A percentile compares a stretch with the other conserved stretches of the same genome.
These are phyloP conservation scores for Annona squamosa DNA, from an alignment of 164 flowering plant genomes.

Conservation along the genomic window DNA sequence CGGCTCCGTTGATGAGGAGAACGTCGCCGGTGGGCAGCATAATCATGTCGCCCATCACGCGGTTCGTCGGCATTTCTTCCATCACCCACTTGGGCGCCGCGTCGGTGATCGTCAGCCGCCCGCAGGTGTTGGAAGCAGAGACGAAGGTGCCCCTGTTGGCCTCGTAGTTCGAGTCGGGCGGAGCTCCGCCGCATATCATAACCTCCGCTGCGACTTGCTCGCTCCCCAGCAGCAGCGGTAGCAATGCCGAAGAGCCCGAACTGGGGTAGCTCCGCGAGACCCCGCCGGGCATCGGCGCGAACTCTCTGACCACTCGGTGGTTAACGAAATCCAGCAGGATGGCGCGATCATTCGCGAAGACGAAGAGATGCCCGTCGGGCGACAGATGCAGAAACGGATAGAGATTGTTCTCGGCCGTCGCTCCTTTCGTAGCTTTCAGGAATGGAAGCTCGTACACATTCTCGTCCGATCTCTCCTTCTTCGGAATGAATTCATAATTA, in stretches of 20 bases:
- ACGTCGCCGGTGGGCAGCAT: conserved; percentile 42
- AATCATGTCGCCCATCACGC: conserved; percentile 73
- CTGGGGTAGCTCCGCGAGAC: conserved; percentile 64
- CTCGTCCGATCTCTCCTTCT: conserved; percentile 3
- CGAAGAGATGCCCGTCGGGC: conserved; percentile 64
- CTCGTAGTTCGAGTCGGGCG: conserved; percentile 31
- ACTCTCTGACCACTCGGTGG: conserved; percentile 37
- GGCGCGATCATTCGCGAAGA: conserved; percentile 69
- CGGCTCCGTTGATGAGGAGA: conserved; percentile 44
- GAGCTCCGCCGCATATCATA: conserved; percentile 79
- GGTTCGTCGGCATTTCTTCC: conserved; percentile 66
- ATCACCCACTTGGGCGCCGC: conserved; percentile 53
- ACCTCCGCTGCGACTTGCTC: conserved; percentile 29
- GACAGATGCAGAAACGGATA: conserved; percentile 78
- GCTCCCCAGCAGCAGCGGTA: conserved; percentile 33
- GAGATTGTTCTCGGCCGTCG: conserved; percentile 59
- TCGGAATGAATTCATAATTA: conserved; percentile 70
- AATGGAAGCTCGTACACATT: conserved; percentile 25
- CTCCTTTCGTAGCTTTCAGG: conserved; percentile 46
- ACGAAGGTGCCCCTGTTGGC: conserved; percentile 19
- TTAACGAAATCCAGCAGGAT: conserved; percentile 42
- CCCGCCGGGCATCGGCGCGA: conserved; percentile 51
- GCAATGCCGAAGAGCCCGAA: conserved; percentile 75
- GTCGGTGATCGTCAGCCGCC: conserved; percentile 50
- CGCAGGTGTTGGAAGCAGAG: conserved; percentile 56